These are phyloP conservation scores for Tulasnella sp. DNA, from an alignment of 768 basidiomycete species.

Conservation along the genomic window DNA sequence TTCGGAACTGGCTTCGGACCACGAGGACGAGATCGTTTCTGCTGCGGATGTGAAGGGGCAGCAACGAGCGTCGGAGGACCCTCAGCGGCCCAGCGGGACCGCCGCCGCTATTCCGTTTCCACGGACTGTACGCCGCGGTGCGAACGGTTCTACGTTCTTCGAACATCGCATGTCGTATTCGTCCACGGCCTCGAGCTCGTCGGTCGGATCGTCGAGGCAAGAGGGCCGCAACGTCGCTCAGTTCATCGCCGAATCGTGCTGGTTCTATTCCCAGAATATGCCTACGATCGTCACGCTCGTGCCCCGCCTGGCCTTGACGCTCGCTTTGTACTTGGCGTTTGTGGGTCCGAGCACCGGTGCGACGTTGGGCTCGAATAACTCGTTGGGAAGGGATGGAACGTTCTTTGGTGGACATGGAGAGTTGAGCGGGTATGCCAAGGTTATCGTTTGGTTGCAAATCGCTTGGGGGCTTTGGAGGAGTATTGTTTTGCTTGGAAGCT, in stretches of 20 bases:
- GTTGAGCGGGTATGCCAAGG: conserved; percentile 68
- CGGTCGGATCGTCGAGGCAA: background rate
- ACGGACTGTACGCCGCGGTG: background rate
- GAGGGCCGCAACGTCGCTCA: conserved; percentile 33
- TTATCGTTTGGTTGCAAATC: conserved; percentile 69
- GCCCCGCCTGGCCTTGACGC: conserved; percentile 67
- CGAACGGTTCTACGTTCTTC: background rate
- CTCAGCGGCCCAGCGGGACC: background rate
- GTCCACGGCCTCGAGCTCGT: background rate
- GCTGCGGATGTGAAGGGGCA: background rate
- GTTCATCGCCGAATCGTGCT: conserved; percentile 74
- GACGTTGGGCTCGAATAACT: conserved; percentile 42
- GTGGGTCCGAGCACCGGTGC: conserved; percentile 43
- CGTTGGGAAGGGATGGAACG: conserved; percentile 54
- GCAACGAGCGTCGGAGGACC: background rate
- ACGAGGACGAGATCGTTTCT: background rate
- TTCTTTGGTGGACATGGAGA: conserved; percentile 63
- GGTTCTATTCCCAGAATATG: conserved; percentile 75
- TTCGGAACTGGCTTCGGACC: background rate
- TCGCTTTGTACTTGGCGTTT: conserved; percentile 65
- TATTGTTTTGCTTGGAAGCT: conserved; percentile 59
- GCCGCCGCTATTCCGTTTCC: background rate
- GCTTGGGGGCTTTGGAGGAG: conserved; percentile 73
- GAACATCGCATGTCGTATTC: background rate
- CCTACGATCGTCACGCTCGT: conserved; percentile 75